Conservation (phyloP, 192 early-diverging fungal species). For the Coemansia sp. region DNA sequence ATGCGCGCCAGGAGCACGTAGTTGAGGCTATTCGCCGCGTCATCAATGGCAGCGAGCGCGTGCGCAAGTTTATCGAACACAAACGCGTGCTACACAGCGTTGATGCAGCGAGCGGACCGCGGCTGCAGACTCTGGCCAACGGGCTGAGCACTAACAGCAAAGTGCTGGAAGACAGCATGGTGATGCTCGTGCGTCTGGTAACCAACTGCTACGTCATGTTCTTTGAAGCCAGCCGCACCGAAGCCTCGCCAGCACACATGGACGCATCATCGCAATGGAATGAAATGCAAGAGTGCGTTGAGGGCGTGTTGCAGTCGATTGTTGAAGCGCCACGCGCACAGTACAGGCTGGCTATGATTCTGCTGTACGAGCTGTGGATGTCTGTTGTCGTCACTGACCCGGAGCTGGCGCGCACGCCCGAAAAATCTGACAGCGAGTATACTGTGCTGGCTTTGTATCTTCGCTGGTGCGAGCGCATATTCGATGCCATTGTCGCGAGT, state of each 20-base stretch:
- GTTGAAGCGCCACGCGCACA: constrained; percentile 22
- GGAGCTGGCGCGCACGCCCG: constrained; percentile 15
- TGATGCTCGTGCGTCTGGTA: constrained; percentile 47
- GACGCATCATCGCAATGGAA: constrained; percentile 6
- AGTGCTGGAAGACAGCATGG: constrained; percentile 43
- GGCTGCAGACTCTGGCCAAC: constrained; percentile 13
- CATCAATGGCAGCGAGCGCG: constrained; percentile 5
- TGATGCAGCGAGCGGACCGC: neutral
- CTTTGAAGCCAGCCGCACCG: neutral
- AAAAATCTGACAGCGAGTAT: constrained; percentile 3
- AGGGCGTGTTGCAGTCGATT: constrained; percentile 30
- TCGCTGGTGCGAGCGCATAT: constrained; percentile 42
- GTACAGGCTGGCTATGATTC: constrained; percentile 33
- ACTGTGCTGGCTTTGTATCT: constrained; percentile 36
- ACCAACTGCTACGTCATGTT: constrained; percentile 39
- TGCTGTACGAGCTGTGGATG: constrained; percentile 54
- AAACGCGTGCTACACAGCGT: constrained; percentile 13
- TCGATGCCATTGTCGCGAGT: constrained; percentile 30
- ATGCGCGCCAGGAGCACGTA: constrained; percentile 18
- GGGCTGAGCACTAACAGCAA: constrained; percentile 43
- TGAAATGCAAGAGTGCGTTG: constrained; percentile 27
- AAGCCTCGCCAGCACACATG: neutral
- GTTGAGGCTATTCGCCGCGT: constrained; percentile 30
- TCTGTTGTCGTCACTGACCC: constrained; percentile 39
- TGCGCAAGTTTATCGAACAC: constrained; percentile 31